A percentile compares a stretch with the other conserved stretches of the same genome.
Evolutionary conservation across 2,329 filamentous ascomycete genomes (phyloP).

Genomic region (Epicoccum sorghinum): DNA sequence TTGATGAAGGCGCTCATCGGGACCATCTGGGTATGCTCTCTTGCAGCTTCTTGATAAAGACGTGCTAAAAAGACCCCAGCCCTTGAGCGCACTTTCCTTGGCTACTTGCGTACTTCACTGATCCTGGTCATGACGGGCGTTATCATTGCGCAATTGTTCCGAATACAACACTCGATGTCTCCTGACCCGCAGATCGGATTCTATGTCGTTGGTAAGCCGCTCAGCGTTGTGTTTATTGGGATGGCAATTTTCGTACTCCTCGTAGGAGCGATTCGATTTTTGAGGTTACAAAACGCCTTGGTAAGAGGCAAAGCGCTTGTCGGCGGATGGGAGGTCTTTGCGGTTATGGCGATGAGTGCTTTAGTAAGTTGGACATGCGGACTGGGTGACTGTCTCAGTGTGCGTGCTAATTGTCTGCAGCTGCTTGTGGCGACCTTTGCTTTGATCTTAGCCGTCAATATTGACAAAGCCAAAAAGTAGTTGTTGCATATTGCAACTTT

Average conservation of each 20-base stretch:
- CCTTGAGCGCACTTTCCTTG: conserved; percentile 75
- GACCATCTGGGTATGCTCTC: conserved; percentile 61
- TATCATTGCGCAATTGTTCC: conserved; percentile 70
- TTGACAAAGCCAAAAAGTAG: conserved; percentile 17
- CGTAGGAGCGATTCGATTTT: conserved; percentile 65
- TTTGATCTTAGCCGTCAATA: conserved; percentile 23
- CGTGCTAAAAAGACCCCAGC: conserved; percentile 54
- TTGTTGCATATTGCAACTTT: too few relatives aligned
- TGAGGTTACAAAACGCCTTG: conserved; percentile 65
- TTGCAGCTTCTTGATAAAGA: background rate
- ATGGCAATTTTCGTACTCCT: conserved; percentile 57
- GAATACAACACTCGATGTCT: conserved; percentile 59
- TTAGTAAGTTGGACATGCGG: conserved; percentile 53
- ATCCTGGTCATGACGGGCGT: conserved; percentile 72
- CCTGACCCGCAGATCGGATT: conserved; percentile 61
- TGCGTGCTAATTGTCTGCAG: conserved; percentile 19
- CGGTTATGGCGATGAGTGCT: conserved; percentile 54
- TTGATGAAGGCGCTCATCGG: conserved; percentile 58
- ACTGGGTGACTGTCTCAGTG: background rate
- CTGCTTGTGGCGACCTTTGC: conserved; percentile 26
- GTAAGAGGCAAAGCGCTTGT: conserved; percentile 62
- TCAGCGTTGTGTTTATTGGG: conserved; percentile 58
- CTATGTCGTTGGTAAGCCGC: conserved; percentile 64
- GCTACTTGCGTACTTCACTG: conserved; percentile 73
- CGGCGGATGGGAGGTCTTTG: conserved; percentile 65